phyloP scores from a whole-genome alignment of 768 basidiomycete genomes.

The Lentinula raphanica region DNA sequence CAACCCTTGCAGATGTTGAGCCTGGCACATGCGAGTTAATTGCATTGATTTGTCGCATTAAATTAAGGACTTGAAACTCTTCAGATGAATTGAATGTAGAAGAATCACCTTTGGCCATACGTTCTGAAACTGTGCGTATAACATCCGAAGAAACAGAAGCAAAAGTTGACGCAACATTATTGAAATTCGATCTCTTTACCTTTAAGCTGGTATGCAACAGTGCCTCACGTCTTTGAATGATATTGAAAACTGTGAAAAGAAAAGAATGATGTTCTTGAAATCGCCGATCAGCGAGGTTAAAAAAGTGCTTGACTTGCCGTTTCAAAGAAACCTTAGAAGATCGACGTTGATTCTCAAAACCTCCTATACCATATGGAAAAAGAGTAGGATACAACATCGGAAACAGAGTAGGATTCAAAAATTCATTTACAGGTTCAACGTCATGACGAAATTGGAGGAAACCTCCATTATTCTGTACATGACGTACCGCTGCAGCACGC shows the following conservation, averaged over 20 bases:
- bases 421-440: constrained; percentile 27
- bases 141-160: constrained; percentile 17
- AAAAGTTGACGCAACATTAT: constrained; percentile 20
- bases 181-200: constrained; percentile 21
- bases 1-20: too few species aligned
- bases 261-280: constrained; percentile 38
- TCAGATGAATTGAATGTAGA: constrained; percentile 15
- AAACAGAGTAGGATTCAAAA: constrained; percentile 30
- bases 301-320: constrained; percentile 27
- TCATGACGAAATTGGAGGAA: constrained; percentile 27
- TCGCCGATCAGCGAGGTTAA: constrained; percentile 21
- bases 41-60: constrained; percentile 24
- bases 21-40: constrained; percentile 36
- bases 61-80: constrained; percentile 21
- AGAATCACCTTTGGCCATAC: constrained; percentile 15
- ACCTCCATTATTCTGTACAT: constrained; percentile 25
- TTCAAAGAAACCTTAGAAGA: constrained; percentile 21
- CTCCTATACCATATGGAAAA: constrained; percentile 38
- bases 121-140: constrained; percentile 18
- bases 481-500: too few species aligned
- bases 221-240: constrained; percentile 28
- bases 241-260: constrained; percentile 36
- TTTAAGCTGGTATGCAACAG: constrained; percentile 28
- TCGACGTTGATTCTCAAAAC: constrained; percentile 29
- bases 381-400: constrained; percentile 37